Conservation (phyloP, 1,139 yeast species). For the Blastobotrys serpentis region DNA sequence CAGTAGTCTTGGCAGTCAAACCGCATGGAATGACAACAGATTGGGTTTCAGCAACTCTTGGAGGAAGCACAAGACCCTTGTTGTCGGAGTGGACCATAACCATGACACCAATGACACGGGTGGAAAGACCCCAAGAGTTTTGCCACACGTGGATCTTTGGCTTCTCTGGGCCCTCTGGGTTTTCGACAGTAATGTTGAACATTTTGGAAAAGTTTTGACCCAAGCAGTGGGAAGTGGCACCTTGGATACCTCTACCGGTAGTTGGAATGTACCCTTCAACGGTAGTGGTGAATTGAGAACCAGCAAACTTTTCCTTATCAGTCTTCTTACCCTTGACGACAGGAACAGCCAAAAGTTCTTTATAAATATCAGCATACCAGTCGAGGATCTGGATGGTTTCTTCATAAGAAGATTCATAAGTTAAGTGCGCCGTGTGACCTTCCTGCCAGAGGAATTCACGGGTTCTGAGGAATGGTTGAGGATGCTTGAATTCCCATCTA, state of each 20-base stretch:
- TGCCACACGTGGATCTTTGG: constrained; percentile 89
- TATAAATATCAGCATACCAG: constrained; percentile 79
- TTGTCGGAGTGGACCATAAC: constrained; percentile 98
- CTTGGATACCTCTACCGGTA: constrained; percentile 99
- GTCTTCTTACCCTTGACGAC: constrained; percentile 94
- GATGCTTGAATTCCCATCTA: constrained; percentile 99
- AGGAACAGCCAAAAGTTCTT: constrained; percentile 94
- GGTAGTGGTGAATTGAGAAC: constrained; percentile 94
- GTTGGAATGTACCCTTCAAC: constrained; percentile 97
- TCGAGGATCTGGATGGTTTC: constrained; percentile 89
- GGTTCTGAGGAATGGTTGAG: constrained; percentile 98
- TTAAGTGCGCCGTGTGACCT: constrained; percentile 97
- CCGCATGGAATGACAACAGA: constrained; percentile 95
- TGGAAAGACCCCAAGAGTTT: constrained; percentile 99
- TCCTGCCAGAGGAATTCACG: constrained; percentile 99
- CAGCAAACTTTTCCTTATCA: constrained; percentile 97
- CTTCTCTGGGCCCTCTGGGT: constrained; percentile 73
- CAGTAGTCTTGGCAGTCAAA: constrained; percentile 79
- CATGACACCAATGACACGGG: constrained; percentile 99
- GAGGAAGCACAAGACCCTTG: constrained; percentile 97
- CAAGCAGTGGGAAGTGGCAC: constrained; percentile 96
- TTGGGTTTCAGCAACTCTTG: constrained; percentile 91
- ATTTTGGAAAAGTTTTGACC: constrained; percentile 98
- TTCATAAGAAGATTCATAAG: constrained; percentile 69
- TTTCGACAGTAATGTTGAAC: constrained; percentile 94